These are phyloP conservation scores for Alliaria petiolata DNA, from an alignment of 345 rosid genomes.

Conservation along the genomic window DNA sequence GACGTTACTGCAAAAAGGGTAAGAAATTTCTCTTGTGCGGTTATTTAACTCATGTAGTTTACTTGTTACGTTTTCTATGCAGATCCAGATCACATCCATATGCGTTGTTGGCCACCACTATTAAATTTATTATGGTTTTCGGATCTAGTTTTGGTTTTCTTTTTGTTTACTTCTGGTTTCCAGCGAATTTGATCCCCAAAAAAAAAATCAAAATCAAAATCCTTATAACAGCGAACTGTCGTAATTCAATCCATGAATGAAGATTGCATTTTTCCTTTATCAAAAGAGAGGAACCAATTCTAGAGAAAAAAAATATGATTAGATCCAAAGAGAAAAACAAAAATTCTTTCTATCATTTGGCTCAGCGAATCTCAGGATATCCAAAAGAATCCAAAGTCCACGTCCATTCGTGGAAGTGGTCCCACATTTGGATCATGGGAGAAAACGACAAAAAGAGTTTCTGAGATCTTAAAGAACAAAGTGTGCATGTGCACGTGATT, in stretches of 20 bases:
- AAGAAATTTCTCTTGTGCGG: background rate
- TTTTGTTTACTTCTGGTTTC: background rate
- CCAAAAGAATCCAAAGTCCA: background rate
- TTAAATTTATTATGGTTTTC: too few species aligned
- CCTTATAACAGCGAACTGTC: background rate
- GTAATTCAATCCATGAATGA: background rate
- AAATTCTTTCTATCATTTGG: background rate
- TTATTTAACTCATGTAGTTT: background rate
- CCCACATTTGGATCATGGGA: background rate
- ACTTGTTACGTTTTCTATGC: background rate
- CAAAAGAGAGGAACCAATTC: background rate
- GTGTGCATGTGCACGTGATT: conserved; percentile 10
- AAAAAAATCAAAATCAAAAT: too few species aligned
- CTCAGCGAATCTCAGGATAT: background rate
- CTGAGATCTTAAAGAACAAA: conserved; percentile 4
- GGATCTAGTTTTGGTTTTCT: background rate
- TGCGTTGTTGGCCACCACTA: background rate
- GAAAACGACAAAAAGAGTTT: background rate
- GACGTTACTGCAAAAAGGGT: background rate
- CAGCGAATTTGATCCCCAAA: too few species aligned
- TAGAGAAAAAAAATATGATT: background rate
- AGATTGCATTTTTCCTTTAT: background rate
- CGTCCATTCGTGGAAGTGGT: background rate
- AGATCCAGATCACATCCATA: background rate
- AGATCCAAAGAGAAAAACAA: background rate